Base-by-base conservation (phyloP, 768 basidiomycete genomes). In the Hericium erinaceus region DNA sequence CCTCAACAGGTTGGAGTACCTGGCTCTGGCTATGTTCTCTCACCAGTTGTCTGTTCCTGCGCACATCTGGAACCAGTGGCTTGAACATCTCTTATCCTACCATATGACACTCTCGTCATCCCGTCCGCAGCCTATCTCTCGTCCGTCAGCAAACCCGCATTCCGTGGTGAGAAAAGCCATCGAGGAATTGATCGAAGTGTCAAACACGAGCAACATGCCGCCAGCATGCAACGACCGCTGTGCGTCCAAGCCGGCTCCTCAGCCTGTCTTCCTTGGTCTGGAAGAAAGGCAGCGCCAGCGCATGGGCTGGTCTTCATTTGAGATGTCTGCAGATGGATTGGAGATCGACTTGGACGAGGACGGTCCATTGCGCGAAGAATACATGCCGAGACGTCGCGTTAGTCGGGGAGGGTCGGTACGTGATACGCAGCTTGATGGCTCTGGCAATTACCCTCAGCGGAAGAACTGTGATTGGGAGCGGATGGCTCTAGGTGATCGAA, bases 291-390 rank as follows among this genome's bases (percentile, higher is more conserved):
- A 77, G 59, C 74, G 72, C 60, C 81, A 83, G 58, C 77, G 74
- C 48, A 57, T 75, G 18, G 80, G 80, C 55, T 74, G 74, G 60
- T 72, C 79, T 56, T 66, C 72, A 51, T 69, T 55, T 15, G 66
- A 68, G 10, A 33, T 54, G 0, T 52, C 48, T 15, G 58, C 62
- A 20, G 83, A 85, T 58, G 74, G 77, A 3, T 68, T 82, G 41
- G 88, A 90, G 64, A 87, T 92, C 54, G 84, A 92, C 70, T 74
- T 92, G 46, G 89, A 92, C 62, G 85, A 89, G 67, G 88, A 90
- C 65, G 89, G 89, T 2, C 89, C 89, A 38, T 75, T 92, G 52
- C 75, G 88, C 52, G 87, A 89, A 65, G 89, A 92, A 64, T 91
- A 92, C 61, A 69, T 91, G 55, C 89, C 89, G 13, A 81, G 75